Evolutionary conservation across 768 basidiomycete species (phyloP).

Genomic region (Suillus lakei): DNA sequence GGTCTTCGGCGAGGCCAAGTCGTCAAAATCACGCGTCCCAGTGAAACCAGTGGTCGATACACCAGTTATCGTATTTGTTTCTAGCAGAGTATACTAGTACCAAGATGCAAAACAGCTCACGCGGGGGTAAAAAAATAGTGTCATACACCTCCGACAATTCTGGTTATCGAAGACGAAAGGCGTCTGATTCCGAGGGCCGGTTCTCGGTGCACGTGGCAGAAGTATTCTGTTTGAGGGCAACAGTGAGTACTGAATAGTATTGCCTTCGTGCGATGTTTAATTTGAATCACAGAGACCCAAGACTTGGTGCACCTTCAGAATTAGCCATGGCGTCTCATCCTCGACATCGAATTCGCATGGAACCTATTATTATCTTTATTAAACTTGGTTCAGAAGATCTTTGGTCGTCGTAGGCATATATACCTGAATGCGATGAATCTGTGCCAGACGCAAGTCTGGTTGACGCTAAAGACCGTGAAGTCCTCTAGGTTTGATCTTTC

Average conservation of each 20-base stretch:
- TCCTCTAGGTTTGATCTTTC: slow-evolving; percentile 45
- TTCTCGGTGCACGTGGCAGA: slow-evolving; percentile 40
- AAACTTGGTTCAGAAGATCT: slow-evolving; percentile 43
- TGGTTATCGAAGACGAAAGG: slow-evolving; percentile 55
- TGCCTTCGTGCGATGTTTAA: slow-evolving; percentile 2
- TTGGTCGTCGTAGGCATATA: slow-evolving; percentile 42
- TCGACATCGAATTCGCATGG: slow-evolving; percentile 27
- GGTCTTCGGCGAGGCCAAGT: slow-evolving; percentile 95
- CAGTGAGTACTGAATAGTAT: slow-evolving; percentile 38
- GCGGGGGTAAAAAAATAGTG: too few species aligned
- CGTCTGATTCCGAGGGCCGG: slow-evolving; percentile 19
- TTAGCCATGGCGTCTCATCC: slow-evolving; percentile 36
- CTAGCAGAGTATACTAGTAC: too few species aligned
- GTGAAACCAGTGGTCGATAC: slow-evolving; percentile 95
- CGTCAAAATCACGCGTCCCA: slow-evolving; percentile 96
- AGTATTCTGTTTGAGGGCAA: slow-evolving; percentile 48
- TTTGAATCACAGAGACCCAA: slow-evolving; percentile 38
- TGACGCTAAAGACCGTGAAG: slow-evolving; percentile 47
- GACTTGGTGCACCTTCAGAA: slow-evolving; percentile 46
- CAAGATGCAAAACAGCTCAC: too few species aligned
- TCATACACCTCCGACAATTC: too few species aligned
- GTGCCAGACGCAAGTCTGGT: slow-evolving; percentile 48
- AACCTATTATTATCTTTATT: slow-evolving; percentile 40
- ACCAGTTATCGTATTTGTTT: slow-evolving; percentile 93
- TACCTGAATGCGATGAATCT: slow-evolving; percentile 41